Percentiles rank a stretch among this genome's conserved stretches.
Evolutionary conservation across 805 yeast species (phyloP).

Genomic region (Candida succiphila): DNA sequence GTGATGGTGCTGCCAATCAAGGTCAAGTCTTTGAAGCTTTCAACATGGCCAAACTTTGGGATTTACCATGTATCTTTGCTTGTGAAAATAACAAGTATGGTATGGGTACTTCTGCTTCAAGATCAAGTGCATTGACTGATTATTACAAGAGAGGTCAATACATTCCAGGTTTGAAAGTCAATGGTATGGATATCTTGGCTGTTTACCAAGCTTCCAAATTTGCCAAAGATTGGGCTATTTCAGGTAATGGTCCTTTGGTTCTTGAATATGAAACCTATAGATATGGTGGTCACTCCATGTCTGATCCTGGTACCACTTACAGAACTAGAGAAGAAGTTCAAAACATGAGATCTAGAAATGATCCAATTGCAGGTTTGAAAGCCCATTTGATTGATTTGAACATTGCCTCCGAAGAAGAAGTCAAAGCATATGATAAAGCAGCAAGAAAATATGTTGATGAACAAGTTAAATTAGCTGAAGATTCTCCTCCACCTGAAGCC

Average conservation of each 20-base stretch:
- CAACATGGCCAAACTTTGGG: conserved; percentile 99
- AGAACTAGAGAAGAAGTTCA: conserved; percentile 99
- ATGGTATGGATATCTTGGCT: conserved; percentile 97
- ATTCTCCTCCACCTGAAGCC: conserved; percentile 91
- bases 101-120: conserved; percentile 97
- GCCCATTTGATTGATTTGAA: conserved; percentile 70
- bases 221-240: conserved; percentile 91
- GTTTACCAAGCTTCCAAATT: conserved; percentile 92
- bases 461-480: conserved; percentile 90
- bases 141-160: conserved; percentile 99
- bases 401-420: conserved; percentile 89
- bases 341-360: conserved; percentile 97
- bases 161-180: conserved; percentile 96
- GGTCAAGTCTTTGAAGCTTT: conserved; percentile 97
- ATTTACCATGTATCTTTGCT: conserved; percentile 87
- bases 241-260: conserved; percentile 94
- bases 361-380: conserved; percentile 95
- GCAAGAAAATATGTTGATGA: conserved; percentile 94
- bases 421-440: conserved; percentile 89
- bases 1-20: conserved; percentile 99
- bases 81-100: conserved; percentile 99
- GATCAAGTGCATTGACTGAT: conserved; percentile 94
- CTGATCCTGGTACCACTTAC: conserved; percentile 99
- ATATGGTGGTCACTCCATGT: conserved; percentile 99
- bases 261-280: conserved; percentile 97